Conservation (phyloP, 1,284 basidiomycete species). For the Pterula multifida region DNA sequence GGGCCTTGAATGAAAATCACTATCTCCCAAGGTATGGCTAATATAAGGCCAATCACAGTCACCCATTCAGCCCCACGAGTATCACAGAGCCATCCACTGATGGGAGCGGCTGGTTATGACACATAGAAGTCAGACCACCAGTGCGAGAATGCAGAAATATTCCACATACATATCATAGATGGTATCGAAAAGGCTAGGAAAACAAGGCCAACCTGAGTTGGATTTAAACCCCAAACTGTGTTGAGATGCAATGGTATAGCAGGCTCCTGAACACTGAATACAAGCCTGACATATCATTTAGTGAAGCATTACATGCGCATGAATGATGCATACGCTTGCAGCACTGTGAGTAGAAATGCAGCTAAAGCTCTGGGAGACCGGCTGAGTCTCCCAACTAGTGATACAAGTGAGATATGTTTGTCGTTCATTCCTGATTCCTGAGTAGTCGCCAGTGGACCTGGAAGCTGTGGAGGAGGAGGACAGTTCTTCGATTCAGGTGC, state of each 20-base stretch:
- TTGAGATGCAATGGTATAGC: conserved; percentile 58
- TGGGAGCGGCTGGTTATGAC: conserved; percentile 35
- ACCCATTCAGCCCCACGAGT: conserved; percentile 49
- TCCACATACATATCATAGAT: conserved; percentile 45
- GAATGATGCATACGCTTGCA: conserved; percentile 40
- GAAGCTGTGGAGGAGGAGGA: conserved; percentile 1
- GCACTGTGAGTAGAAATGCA: conserved; percentile 24
- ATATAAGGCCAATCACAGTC: conserved; percentile 33
- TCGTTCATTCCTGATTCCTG: too few species aligned
- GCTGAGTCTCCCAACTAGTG: background rate
- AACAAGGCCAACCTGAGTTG: conserved; percentile 55
- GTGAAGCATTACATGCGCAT: conserved; percentile 2
- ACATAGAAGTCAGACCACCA: background rate
- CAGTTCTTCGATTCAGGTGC: background rate
- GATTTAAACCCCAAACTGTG: conserved; percentile 44
- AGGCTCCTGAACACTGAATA: conserved; percentile 46
- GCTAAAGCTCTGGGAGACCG: conserved; percentile 13
- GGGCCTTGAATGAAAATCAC: conserved; percentile 39
- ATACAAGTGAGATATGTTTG: background rate
- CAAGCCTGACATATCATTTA: conserved; percentile 25
- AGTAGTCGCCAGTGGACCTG: conserved; percentile 2
- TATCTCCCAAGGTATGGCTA: conserved; percentile 57
- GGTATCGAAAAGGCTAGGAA: conserved; percentile 64
- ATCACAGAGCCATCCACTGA: conserved; percentile 54
- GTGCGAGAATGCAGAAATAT: background rate